Percentiles rank a stretch among this genome's conserved stretches.
Conservation (phyloP, 2,329 filamentous ascomycete genomes). For the Pseudogymnoascus sp. region DNA sequence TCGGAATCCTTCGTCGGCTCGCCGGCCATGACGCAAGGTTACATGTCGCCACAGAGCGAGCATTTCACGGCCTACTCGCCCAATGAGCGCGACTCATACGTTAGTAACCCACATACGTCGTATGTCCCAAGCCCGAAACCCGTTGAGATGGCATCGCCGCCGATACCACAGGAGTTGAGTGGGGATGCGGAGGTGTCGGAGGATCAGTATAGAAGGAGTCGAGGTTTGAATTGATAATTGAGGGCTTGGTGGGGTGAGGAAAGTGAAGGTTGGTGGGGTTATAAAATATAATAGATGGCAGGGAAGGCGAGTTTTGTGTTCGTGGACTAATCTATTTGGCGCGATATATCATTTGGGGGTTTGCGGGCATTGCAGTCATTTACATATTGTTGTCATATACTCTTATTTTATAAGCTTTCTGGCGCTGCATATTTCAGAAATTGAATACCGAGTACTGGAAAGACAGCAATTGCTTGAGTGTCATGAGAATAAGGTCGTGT, state of each 20-base stretch:
- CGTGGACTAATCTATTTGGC: neutral
- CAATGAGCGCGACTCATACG: neutral
- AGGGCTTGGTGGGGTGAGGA: neutral
- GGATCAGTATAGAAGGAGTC: neutral
- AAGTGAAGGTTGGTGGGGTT: no score
- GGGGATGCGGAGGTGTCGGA: neutral
- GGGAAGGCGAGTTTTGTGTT: neutral
- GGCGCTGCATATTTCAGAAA: neutral
- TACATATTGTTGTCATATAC: neutral
- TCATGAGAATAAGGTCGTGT: no score
- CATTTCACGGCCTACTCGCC: neutral
- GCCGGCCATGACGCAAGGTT: neutral
- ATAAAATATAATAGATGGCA: no score
- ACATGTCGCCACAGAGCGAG: neutral
- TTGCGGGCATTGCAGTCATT: neutral
- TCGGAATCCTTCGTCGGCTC: conserved; percentile 1
- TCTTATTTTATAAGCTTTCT: neutral
- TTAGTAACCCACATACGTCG: conserved; percentile 1
- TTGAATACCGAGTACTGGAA: neutral
- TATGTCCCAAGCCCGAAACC: neutral
- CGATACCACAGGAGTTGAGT: neutral
- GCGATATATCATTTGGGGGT: neutral
- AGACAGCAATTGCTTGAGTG: no score
- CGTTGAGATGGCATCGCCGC: neutral
- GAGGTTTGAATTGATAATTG: neutral